Conservation (phyloP, 1,139 yeast species). For the Hemisphaericaspora lyxosophila region DNA sequence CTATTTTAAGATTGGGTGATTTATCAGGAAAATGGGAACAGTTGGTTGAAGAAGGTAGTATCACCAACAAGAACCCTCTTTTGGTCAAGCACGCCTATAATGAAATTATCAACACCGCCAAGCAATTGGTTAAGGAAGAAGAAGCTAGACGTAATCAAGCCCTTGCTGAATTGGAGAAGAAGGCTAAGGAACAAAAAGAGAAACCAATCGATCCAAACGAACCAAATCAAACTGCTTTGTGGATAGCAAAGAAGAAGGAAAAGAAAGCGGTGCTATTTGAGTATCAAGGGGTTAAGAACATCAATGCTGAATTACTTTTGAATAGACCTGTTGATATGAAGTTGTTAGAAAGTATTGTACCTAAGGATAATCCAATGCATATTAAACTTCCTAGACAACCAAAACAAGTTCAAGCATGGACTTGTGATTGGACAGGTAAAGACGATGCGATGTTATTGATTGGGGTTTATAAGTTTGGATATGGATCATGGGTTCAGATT, state of each 20-base stretch:
- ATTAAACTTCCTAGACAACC: slow-evolving; percentile 63
- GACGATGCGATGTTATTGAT: slow-evolving; percentile 87
- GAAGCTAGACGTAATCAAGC: slow-evolving; percentile 59
- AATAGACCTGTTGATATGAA: slow-evolving; percentile 83
- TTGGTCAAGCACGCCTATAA: slow-evolving; percentile 72
- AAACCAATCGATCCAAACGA: slow-evolving; percentile 33
- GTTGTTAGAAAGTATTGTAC: slow-evolving; percentile 58
- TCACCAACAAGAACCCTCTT: slow-evolving; percentile 85
- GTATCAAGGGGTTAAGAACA: slow-evolving; percentile 80
- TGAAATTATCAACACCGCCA: slow-evolving; percentile 66
- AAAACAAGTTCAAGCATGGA: slow-evolving; percentile 89
- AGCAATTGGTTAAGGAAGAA: slow-evolving; percentile 62
- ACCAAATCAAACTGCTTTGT: slow-evolving; percentile 44
- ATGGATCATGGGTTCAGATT: slow-evolving; percentile 92
- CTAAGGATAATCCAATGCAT: slow-evolving; percentile 53
- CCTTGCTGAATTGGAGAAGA: slow-evolving; percentile 58
- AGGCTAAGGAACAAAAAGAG: slow-evolving; percentile 58
- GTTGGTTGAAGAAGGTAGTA: slow-evolving; percentile 84
- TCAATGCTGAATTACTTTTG: slow-evolving; percentile 86
- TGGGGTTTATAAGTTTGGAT: slow-evolving; percentile 91
- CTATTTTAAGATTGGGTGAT: slow-evolving; percentile 81
- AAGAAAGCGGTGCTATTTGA: slow-evolving; percentile 87
- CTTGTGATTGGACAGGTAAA: slow-evolving; percentile 75
- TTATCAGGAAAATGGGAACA: slow-evolving; percentile 81
- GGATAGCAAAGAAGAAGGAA: slow-evolving; percentile 67